Conservation (phyloP, 495 filamentous ascomycete species). For the Aspergillus homomorphus region DNA sequence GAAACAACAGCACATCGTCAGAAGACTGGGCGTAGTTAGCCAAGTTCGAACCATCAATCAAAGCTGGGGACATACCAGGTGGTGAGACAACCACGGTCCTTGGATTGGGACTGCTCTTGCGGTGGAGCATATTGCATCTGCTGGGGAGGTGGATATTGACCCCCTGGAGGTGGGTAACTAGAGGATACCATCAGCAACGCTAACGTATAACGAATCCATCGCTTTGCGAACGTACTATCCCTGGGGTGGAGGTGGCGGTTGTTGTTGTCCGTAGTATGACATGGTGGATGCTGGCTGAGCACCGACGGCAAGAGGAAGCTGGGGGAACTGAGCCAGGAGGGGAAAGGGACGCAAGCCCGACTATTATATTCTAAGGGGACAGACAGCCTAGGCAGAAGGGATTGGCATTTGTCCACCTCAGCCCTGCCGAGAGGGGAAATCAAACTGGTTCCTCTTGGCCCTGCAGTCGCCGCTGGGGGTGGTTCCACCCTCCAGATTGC, state of each 20-base stretch:
- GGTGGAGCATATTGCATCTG: slow-evolving; percentile 26
- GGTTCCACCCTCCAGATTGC: slow-evolving; percentile 7
- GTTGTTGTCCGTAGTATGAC: slow-evolving; percentile 12
- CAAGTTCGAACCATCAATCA: not conserved
- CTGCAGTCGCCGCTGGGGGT: slow-evolving; percentile 1
- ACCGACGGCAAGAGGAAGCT: not conserved
- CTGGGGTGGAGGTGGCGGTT: slow-evolving; percentile 16
- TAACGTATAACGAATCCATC: not conserved
- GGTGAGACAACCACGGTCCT: slow-evolving; percentile 25
- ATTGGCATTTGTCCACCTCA: slow-evolving; percentile 5
- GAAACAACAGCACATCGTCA: slow-evolving; percentile 28
- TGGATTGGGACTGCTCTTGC: slow-evolving; percentile 10
- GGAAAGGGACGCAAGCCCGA: not conserved
- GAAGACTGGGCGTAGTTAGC: slow-evolving; percentile 14
- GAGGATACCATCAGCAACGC: not conserved
- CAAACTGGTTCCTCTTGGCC: slow-evolving; percentile 14
- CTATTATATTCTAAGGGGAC: not conserved
- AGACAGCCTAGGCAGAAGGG: not conserved
- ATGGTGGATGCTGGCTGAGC: slow-evolving; percentile 4
- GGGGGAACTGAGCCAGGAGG: not conserved
- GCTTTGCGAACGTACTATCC: slow-evolving; percentile 13
- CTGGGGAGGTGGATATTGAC: slow-evolving; percentile 22
- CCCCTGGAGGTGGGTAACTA: slow-evolving; percentile 19
- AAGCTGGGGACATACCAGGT: slow-evolving; percentile 14
- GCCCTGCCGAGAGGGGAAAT: slow-evolving; percentile 12